Conservation (phyloP, 176 grass and related monocot genomes). For the Oryza rufipogon region DNA sequence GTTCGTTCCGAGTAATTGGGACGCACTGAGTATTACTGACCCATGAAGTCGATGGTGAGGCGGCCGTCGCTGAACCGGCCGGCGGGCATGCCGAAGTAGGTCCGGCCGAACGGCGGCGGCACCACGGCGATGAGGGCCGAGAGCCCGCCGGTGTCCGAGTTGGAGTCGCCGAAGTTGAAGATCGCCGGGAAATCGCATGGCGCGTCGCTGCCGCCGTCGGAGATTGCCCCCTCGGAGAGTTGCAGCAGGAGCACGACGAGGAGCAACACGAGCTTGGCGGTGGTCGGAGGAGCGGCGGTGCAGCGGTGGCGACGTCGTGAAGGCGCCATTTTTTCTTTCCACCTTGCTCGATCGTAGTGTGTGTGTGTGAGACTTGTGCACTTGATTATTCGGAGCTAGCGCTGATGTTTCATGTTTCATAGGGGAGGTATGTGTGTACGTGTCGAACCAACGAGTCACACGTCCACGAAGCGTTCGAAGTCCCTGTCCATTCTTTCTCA, state of each 20-base stretch:
- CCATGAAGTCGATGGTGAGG: slow-evolving; percentile 62
- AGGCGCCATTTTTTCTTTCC: not conserved
- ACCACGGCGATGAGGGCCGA: slow-evolving; percentile 38
- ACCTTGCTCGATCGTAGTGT: not conserved
- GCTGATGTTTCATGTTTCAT: not conserved
- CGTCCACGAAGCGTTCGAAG: not conserved
- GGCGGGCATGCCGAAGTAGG: slow-evolving; percentile 54
- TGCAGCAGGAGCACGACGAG: not conserved
- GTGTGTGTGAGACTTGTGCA: too few relatives aligned
- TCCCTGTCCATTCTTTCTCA: too few relatives aligned
- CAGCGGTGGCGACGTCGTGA: not conserved
- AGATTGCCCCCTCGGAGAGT: not conserved
- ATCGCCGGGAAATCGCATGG: slow-evolving; percentile 65
- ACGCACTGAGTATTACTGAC: slow-evolving; percentile 5
- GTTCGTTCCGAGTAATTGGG: not conserved
- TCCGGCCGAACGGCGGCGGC: slow-evolving; percentile 60
- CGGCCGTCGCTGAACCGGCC: slow-evolving; percentile 62
- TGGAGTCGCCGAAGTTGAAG: slow-evolving; percentile 99
- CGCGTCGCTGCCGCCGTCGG: not conserved
- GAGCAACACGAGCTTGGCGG: not conserved
- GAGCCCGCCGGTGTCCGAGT: slow-evolving; percentile 86
- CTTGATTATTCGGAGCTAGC: too few relatives aligned
- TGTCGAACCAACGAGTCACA: not conserved
- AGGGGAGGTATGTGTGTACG: too few relatives aligned
- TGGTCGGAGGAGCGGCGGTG: not conserved